Conservation (phyloP, 768 basidiomycete genomes). For the Rhodotorula babjevae region DNA sequence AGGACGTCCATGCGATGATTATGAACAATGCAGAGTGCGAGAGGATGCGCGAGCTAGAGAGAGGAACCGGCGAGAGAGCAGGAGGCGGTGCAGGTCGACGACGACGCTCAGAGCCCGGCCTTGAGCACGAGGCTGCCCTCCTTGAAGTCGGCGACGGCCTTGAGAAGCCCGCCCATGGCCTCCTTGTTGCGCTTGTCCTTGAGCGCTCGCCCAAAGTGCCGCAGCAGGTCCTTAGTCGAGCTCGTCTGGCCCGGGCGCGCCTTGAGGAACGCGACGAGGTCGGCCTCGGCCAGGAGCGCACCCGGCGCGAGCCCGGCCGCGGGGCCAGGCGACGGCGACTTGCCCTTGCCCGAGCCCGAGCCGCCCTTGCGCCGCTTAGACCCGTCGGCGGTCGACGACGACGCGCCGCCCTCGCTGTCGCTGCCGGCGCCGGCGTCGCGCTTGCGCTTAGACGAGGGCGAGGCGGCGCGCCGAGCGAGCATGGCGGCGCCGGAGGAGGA, state of each 20-base stretch:
- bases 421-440: conserved; percentile 44
- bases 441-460: conserved; percentile 61
- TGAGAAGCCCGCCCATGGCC: conserved; percentile 18
- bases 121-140: conserved; percentile 30
- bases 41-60: background rate
- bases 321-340: conserved; percentile 9
- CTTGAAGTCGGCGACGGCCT: conserved; percentile 23
- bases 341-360: background rate
- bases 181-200: conserved; percentile 35
- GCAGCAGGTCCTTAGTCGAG: conserved; percentile 36
- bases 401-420: conserved; percentile 48
- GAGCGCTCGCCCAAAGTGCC: conserved; percentile 26
- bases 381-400: conserved; percentile 11
- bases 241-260: conserved; percentile 3
- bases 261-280: conserved; percentile 30
- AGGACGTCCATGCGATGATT: background rate
- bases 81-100: too few relatives aligned
- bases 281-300: conserved; percentile 15
- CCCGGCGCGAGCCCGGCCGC: background rate
- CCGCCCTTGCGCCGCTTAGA: conserved; percentile 27
- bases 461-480: conserved; percentile 78
- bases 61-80: too few relatives aligned
- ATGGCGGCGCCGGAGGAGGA: conserved; percentile 61
- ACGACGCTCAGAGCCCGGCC: conserved; percentile 20
- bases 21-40: too few relatives aligned